A percentile compares a stretch with the other conserved stretches of the same genome.
These are phyloP conservation scores for Colletotrichum sp. DNA, from an alignment of 2,329 filamentous ascomycete genomes.

Conservation along the genomic window DNA sequence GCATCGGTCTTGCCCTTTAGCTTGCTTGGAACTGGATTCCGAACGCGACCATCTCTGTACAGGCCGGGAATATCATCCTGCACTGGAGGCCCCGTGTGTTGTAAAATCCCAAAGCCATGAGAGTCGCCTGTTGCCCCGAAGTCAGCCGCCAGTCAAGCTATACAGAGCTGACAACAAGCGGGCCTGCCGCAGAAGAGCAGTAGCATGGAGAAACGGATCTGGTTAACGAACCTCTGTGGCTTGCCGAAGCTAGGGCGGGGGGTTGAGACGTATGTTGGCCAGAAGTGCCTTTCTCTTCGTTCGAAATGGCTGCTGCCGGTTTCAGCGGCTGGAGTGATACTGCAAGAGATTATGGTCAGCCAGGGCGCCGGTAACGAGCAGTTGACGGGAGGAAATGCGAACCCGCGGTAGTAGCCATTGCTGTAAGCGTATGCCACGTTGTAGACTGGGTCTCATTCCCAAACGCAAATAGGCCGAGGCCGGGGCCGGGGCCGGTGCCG, in stretches of 20 bases:
- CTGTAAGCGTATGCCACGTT: not conserved
- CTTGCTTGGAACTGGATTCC: slow-evolving; percentile 66
- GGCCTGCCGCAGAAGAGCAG: not conserved
- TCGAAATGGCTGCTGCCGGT: not conserved
- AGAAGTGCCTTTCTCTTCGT: not conserved
- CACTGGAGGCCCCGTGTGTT: slow-evolving; percentile 22
- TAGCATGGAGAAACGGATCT: not conserved
- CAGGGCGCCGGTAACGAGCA: too few relatives aligned
- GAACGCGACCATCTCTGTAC: slow-evolving; percentile 51
- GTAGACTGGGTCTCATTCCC: not conserved
- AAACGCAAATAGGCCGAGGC: not conserved
- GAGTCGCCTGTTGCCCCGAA: not conserved
- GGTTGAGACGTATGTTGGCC: not conserved
- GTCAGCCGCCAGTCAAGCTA: not conserved
- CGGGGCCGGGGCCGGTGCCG: not conserved
- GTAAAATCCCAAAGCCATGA: slow-evolving; percentile 21
- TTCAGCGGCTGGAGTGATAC: not conserved
- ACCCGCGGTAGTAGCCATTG: slow-evolving; percentile 14
- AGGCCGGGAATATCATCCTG: slow-evolving; percentile 25
- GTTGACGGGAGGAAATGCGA: not conserved
- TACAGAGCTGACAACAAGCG: not conserved
- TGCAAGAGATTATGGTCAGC: not conserved
- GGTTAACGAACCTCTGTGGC: not conserved
- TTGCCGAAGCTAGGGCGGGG: not conserved
- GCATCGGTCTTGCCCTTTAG: slow-evolving; percentile 62